Evolutionary conservation across 495 filamentous ascomycete genomes (phyloP).

Genomic region (Cenococcum geophilum): DNA sequence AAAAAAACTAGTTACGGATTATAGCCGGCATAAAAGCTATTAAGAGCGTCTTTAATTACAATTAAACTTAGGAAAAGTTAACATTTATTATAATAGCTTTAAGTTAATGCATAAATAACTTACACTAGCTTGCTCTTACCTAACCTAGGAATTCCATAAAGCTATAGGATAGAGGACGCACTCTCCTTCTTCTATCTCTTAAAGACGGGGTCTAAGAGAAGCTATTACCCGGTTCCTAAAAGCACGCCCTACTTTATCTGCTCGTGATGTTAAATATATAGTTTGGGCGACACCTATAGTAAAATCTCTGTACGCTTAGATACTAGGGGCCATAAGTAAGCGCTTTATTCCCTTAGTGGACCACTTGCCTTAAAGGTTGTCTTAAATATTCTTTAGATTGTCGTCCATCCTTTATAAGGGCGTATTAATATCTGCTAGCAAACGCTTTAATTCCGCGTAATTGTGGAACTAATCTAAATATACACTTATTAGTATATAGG

Average conservation of each 20-base stretch:
- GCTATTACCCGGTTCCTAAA: slow-evolving; percentile 28
- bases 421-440: slow-evolving; percentile 11
- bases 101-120: slow-evolving; percentile 12
- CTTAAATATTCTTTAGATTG: slow-evolving; percentile 24
- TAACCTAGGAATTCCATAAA: slow-evolving; percentile 35
- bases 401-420: slow-evolving; percentile 23
- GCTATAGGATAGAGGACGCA: slow-evolving; percentile 34
- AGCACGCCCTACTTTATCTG: slow-evolving; percentile 19
- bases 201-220: slow-evolving; percentile 26
- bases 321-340: not conserved
- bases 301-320: not conserved
- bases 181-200: slow-evolving; percentile 31
- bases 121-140: slow-evolving; percentile 33
- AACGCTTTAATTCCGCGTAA: slow-evolving; percentile 11
- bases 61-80: not conserved
- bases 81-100: slow-evolving; percentile 16
- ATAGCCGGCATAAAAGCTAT: not conserved
- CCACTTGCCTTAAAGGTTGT: slow-evolving; percentile 21
- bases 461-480: too few relatives aligned
- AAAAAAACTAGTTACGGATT: slow-evolving; percentile 9
- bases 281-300: not conserved
- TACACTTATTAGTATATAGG: too few relatives aligned
- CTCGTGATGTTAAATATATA: slow-evolving; percentile 21
- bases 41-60: not conserved
- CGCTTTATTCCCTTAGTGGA: slow-evolving; percentile 1